These are phyloP conservation scores for Aspergillus fructus DNA, from an alignment of 2,329 filamentous ascomycete genomes.

Conservation along the genomic window DNA sequence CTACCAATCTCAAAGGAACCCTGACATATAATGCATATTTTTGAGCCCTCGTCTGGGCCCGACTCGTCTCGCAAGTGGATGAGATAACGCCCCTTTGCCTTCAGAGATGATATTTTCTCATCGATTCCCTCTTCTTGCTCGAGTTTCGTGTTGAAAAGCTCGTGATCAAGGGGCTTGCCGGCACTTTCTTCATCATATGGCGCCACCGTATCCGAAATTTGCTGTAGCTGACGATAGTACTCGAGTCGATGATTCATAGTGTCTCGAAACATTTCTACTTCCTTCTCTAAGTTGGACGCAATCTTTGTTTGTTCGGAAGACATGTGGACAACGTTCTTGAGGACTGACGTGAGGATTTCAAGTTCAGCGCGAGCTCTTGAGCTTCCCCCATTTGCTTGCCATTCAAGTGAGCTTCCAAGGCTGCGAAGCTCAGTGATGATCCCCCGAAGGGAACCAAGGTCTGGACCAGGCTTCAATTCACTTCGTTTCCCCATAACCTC, in stretches of 20 bases:
- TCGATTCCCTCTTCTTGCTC: slow-evolving; percentile 53
- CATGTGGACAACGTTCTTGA: slow-evolving; percentile 59
- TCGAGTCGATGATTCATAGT: slow-evolving; percentile 84
- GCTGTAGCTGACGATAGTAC: slow-evolving; percentile 87
- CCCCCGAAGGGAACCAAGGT: slow-evolving; percentile 66
- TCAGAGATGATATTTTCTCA: slow-evolving; percentile 60
- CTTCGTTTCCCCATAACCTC: slow-evolving; percentile 49
- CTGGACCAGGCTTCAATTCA: slow-evolving; percentile 44
- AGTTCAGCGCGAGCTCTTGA: slow-evolving; percentile 62
- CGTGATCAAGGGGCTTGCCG: slow-evolving; percentile 56
- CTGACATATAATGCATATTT: slow-evolving; percentile 85
- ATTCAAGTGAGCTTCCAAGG: slow-evolving; percentile 59
- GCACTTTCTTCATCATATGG: slow-evolving; percentile 65
- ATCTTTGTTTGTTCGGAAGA: slow-evolving; percentile 54
- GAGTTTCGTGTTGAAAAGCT: slow-evolving; percentile 44
- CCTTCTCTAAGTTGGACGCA: slow-evolving; percentile 54
- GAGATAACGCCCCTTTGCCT: slow-evolving; percentile 75
- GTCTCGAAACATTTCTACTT: slow-evolving; percentile 71
- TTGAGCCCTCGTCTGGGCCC: slow-evolving; percentile 59
- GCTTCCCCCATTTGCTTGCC: slow-evolving; percentile 55
- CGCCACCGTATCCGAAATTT: slow-evolving; percentile 82
- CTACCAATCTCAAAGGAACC: slow-evolving; percentile 73
- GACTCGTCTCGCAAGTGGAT: slow-evolving; percentile 61
- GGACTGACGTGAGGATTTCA: slow-evolving; percentile 61
- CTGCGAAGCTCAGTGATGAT: slow-evolving; percentile 69